These are phyloP conservation scores for Phytophthora fragariaefolia DNA, from an alignment of 352 stramenopile species.

Conservation along the genomic window DNA sequence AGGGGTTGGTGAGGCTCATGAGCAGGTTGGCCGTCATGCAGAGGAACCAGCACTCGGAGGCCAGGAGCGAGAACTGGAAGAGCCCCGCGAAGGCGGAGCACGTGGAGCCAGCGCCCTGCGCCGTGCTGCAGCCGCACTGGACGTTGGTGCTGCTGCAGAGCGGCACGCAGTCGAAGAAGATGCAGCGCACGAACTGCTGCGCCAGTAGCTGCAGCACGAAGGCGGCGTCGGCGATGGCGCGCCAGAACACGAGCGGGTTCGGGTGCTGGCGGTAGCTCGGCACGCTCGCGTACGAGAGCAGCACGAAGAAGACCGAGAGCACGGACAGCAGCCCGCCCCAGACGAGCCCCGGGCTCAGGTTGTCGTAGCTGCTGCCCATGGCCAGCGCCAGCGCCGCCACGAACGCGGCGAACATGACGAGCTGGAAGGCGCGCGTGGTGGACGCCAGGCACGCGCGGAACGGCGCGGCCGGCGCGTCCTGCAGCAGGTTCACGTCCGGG, in stretches of 20 bases:
- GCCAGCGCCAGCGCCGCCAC: constrained; percentile 63
- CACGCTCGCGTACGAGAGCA: constrained; percentile 84
- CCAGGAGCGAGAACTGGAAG: constrained; percentile 88
- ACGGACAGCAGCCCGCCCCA: constrained; percentile 84
- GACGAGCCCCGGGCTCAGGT: constrained; percentile 82
- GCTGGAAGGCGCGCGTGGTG: constrained; percentile 85
- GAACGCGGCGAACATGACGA: constrained; percentile 86
- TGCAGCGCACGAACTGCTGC: constrained; percentile 81
- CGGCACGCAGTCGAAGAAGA: constrained; percentile 84
- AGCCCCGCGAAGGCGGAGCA: constrained; percentile 82
- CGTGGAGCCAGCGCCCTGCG: constrained; percentile 48
- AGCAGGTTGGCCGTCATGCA: constrained; percentile 91
- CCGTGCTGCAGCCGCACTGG: constrained; percentile 78
- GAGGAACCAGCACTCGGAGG: constrained; percentile 90
- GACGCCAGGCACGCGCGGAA: constrained; percentile 75
- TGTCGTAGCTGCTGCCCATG: constrained; percentile 71
- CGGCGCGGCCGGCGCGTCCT: constrained; percentile 36
- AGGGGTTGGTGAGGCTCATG: constrained; percentile 90
- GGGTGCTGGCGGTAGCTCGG: constrained; percentile 84
- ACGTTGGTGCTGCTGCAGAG: constrained; percentile 73
- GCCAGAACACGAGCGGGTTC: constrained; percentile 91
- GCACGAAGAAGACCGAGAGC: constrained; percentile 90
- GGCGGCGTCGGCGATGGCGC: constrained; percentile 83
- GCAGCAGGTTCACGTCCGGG: constrained; percentile 56
- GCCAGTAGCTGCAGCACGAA: constrained; percentile 85